Conservation (phyloP, 768 basidiomycete genomes). For the Rhodotorula toruloides region DNA sequence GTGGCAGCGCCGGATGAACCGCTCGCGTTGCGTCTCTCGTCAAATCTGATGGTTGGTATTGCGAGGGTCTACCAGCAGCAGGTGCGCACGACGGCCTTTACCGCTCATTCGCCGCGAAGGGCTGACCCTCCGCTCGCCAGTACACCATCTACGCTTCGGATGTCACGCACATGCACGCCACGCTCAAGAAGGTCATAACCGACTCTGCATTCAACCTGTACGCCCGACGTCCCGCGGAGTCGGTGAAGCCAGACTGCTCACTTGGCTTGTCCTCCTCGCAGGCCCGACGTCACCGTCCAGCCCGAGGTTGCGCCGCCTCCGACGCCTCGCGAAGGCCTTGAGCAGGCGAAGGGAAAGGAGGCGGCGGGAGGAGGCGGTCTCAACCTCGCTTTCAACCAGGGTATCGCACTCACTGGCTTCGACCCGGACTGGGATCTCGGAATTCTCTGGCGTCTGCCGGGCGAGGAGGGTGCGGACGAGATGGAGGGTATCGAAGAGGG, state of each 20-base stretch:
- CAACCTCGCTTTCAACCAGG: conserved; percentile 12
- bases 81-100: conserved; percentile 13
- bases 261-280: not conserved
- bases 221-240: too few species aligned
- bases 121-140: conserved; percentile 14
- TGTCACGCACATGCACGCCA: conserved; percentile 23
- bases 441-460: conserved; percentile 20
- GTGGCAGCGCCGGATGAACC: conserved; percentile 29
- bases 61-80: conserved; percentile 33
- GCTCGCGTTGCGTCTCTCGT: conserved; percentile 30
- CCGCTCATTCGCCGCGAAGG: not conserved
- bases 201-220: conserved; percentile 6
- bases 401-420: conserved; percentile 17
- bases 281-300: conserved; percentile 11
- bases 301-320: conserved; percentile 5
- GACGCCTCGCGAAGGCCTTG: not conserved
- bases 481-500: conserved; percentile 7
- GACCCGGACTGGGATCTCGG: conserved; percentile 10
- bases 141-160: conserved; percentile 22
- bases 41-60: conserved; percentile 26
- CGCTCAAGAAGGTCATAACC: conserved; percentile 25
- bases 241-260: too few species aligned
- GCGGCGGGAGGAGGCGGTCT: conserved; percentile 1
- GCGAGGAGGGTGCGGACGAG: not conserved
- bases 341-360: not conserved